phyloP scores from a whole-genome alignment of 2,329 filamentous ascomycete species.

The Scedosporium aurantiacum region DNA sequence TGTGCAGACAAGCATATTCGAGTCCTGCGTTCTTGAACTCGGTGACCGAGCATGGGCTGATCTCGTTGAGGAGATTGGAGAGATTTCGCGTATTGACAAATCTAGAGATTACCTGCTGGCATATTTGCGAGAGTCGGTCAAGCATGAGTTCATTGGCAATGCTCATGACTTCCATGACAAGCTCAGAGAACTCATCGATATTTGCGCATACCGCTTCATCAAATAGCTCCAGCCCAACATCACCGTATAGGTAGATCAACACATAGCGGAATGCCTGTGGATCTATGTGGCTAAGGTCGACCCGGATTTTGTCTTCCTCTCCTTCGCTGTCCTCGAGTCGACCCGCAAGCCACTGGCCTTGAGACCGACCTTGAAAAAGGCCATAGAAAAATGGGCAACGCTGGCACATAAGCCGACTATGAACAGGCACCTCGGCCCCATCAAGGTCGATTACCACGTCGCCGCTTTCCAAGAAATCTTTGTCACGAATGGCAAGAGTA shows the following conservation, averaged over 20 bases:
- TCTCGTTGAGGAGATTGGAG: conserved; percentile 71
- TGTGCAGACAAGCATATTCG: conserved; percentile 83
- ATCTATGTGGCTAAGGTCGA: conserved; percentile 76
- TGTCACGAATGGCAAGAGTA: conserved; percentile 54
- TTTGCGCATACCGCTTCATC: conserved; percentile 59
- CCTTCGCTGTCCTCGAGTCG: conserved; percentile 38
- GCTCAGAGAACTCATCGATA: conserved; percentile 74
- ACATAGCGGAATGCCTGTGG: conserved; percentile 67
- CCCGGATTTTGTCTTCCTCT: conserved; percentile 38
- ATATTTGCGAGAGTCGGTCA: conserved; percentile 78
- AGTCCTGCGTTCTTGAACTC: conserved; percentile 81
- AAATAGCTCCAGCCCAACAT: conserved; percentile 71
- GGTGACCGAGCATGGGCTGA: conserved; percentile 71
- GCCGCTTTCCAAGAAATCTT: conserved; percentile 63
- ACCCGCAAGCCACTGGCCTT: conserved; percentile 70
- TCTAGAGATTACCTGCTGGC: conserved; percentile 70
- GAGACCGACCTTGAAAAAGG: conserved; percentile 78
- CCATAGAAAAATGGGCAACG: conserved; percentile 88
- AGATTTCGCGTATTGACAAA: conserved; percentile 85
- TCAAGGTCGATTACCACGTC: conserved; percentile 73
- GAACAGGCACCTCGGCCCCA: conserved; percentile 58
- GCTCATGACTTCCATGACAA: conserved; percentile 83
- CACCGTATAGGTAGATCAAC: conserved; percentile 71
- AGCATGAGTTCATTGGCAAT: conserved; percentile 94
- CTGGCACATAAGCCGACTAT: conserved; percentile 69